phyloP scores from a whole-genome alignment of 495 filamentous ascomycete species.

The Neurospora sp. region DNA sequence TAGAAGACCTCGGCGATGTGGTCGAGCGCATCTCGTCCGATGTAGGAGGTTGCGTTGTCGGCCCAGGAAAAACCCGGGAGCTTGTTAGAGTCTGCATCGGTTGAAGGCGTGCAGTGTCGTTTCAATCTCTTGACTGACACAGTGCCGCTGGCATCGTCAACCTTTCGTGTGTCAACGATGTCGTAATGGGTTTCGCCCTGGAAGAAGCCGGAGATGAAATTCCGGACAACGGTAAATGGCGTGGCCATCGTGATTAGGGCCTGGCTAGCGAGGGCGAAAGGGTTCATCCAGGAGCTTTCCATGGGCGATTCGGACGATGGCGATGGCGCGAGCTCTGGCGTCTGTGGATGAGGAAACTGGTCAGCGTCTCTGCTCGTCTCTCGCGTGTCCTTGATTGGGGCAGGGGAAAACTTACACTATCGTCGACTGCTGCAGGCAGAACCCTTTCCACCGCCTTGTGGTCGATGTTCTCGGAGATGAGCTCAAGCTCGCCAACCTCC shows the following conservation, averaged over 20 bases:
- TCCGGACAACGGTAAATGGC: not conserved
- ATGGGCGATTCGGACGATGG: not conserved
- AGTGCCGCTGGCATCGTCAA: not conserved
- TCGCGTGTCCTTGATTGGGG: not conserved
- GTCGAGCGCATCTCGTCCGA: conserved; percentile 8
- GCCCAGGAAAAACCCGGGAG: conserved; percentile 8
- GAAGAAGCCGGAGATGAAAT: not conserved
- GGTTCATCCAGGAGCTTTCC: not conserved
- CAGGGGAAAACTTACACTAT: not conserved
- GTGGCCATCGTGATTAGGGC: not conserved
- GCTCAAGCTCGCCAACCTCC: conserved; percentile 13
- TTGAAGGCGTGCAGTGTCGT: conserved; percentile 6
- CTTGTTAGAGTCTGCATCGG: not conserved
- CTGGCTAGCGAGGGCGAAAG: not conserved
- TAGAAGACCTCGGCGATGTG: not conserved
- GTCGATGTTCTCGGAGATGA: conserved; percentile 10
- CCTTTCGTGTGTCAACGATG: conserved; percentile 9
- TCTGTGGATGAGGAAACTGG: conserved; percentile 1
- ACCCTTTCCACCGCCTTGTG: not conserved
- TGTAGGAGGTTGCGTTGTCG: conserved; percentile 3
- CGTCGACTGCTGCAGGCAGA: not conserved
- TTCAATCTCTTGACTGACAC: conserved; percentile 21
- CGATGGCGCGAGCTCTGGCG: not conserved
- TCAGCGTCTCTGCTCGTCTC: conserved; percentile 8
- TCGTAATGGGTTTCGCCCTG: conserved; percentile 1